Evolutionary conservation across 2,329 filamentous ascomycete species (phyloP).

Genomic region (Tricladium varicosporioides): DNA sequence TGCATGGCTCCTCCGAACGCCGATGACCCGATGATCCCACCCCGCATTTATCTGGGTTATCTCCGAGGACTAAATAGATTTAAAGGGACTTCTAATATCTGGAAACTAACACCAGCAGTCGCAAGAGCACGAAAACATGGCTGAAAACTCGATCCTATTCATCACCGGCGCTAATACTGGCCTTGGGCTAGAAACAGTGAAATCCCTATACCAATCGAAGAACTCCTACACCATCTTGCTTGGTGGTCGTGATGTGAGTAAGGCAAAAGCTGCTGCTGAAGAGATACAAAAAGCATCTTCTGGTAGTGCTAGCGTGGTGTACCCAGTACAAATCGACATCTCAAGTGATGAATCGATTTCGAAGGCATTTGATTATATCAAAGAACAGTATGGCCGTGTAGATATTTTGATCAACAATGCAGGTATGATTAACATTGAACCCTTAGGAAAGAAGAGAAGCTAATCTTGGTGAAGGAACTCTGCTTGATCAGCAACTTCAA

Average conservation of each 20-base stretch:
- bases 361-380: slow-evolving; percentile 30
- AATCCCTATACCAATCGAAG: slow-evolving; percentile 16
- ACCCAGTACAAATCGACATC: slow-evolving; percentile 33
- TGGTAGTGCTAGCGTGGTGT: slow-evolving; percentile 27
- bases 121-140: not conserved
- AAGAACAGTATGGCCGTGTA: slow-evolving; percentile 28
- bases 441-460: not conserved
- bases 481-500: slow-evolving; percentile 33
- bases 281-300: slow-evolving; percentile 36
- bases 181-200: slow-evolving; percentile 39
- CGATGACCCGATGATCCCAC: too few species aligned
- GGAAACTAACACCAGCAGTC: too few species aligned
- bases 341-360: slow-evolving; percentile 35
- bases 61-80: too few species aligned
- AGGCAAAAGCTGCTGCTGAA: slow-evolving; percentile 40
- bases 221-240: slow-evolving; percentile 40
- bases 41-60: too few species aligned
- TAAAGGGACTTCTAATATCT: too few species aligned
- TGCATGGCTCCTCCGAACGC: too few species aligned
- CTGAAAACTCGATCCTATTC: slow-evolving; percentile 23
- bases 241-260: slow-evolving; percentile 39
- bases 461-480: slow-evolving; percentile 16
- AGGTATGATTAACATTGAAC: slow-evolving; percentile 12
- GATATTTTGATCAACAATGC: slow-evolving; percentile 38
- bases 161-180: slow-evolving; percentile 43